These are phyloP conservation scores for Trichophyton mentagrophytes DNA, from an alignment of 2,329 filamentous ascomycete genomes.

Conservation along the genomic window DNA sequence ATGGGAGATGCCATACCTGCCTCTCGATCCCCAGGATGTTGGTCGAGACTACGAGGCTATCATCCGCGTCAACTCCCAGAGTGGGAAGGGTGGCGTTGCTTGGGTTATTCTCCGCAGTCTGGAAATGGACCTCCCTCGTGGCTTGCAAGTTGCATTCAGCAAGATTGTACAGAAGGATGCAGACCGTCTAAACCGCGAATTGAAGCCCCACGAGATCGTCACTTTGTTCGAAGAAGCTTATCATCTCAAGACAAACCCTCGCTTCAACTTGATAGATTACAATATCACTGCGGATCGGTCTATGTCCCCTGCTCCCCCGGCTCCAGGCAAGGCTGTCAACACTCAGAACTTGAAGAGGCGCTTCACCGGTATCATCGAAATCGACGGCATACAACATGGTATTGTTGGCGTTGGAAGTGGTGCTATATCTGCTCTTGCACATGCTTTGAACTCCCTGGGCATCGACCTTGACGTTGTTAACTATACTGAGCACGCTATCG, in stretches of 20 bases:
- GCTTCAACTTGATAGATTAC: constrained; percentile 83
- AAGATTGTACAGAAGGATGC: constrained; percentile 72
- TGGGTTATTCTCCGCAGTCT: constrained; percentile 88
- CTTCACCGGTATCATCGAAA: constrained; percentile 72
- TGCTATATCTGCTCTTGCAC: constrained; percentile 75
- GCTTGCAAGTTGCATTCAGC: constrained; percentile 82
- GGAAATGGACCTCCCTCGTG: constrained; percentile 81
- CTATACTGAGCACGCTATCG: constrained; percentile 94
- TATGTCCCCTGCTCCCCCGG: constrained; percentile 55
- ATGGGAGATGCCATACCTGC: constrained; percentile 86
- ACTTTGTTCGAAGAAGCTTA: constrained; percentile 81
- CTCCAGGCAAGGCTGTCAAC: constrained; percentile 57
- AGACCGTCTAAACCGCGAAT: constrained; percentile 69
- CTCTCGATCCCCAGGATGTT: constrained; percentile 84
- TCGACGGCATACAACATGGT: constrained; percentile 67
- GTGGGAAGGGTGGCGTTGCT: constrained; percentile 83
- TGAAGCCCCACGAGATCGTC: constrained; percentile 71
- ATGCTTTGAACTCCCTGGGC: constrained; percentile 64
- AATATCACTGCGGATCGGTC: constrained; percentile 77
- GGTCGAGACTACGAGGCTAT: constrained; percentile 95
- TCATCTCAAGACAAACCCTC: constrained; percentile 67
- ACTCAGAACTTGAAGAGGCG: constrained; percentile 66
- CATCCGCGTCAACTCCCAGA: constrained; percentile 94
- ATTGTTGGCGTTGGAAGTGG: constrained; percentile 76
- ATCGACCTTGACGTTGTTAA: constrained; percentile 83